Base-by-base conservation (phyloP, 78 protist genomes). In the slime mould (Dictyostelium discoideum) region DNA sequence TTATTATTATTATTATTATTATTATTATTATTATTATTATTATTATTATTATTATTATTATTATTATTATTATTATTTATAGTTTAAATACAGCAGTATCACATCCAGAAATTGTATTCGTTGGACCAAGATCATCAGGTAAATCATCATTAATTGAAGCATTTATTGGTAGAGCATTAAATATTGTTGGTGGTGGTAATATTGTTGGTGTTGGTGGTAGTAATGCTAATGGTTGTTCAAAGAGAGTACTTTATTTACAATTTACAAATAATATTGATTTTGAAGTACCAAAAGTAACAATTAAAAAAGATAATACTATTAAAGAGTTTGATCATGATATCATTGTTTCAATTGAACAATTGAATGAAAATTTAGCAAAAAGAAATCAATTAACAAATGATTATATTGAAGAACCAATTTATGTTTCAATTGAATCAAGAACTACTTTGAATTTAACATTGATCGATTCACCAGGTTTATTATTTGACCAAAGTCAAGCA, bases 91-190 rank as follows among this genome's bases (percentile, higher is more conserved):
- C 93, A 57, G 60, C 87, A 42, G 65, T 96, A 18, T 40, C 79
- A 29, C 87, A 87, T 40, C 97, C 97, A 63, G 97, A 96, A 67
- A 92, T 96, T 85, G 97, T 96, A 57, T 86, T 96, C 69, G 87
- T 96, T 79, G 97, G 97, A 50, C 94, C 84, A 80, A 92, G 87
- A 79, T 16, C 84, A 24, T 84, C 92, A 14, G 97, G 97, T 40
- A 96, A 92, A 82, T 96, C 97, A 39, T 65, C 93, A 39, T 78
- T 96, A 14, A 81, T 96, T 84, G 97, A 96, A 86, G 24, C 96
- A 29, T 82, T 96, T 48, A 84, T 96, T 84, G 97, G 97, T 60
- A 77, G 92, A 57, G 80, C 96, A 37, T 85, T 96, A 60, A 90
- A 95, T 73, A 81, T 85, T 76, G 97, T 95, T 72, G 37, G 37